Evolutionary conservation across 2,329 filamentous ascomycete genomes (phyloP), one percentile per base, ranked within the genome.

Genomic region (Aspergillus latus): DNA sequence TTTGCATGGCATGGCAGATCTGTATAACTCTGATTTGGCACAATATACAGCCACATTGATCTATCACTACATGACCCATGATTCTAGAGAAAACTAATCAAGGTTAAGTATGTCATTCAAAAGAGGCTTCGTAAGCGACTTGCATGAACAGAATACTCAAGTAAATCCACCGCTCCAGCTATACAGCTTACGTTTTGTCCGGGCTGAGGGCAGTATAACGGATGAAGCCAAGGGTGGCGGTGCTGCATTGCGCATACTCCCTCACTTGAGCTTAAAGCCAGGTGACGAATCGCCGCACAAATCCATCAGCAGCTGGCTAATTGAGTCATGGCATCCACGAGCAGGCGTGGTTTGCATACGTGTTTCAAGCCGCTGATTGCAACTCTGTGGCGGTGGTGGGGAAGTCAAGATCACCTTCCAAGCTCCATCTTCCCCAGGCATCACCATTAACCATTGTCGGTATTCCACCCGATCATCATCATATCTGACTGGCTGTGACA

Each of bases 141-240:
- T 43, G 48, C 48, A 50, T 43, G 34, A 21, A 15, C 8, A 16
- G 29, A 13, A 32, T 21, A 21, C 21, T 21, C 21, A 21, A n/a
- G 21, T 21, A 21, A 21, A 21, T 21, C n/a, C 21, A 21, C 21
- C 21, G 21, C 21, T 21, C 21, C 21, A 21, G 21, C 21, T 21
- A 21, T 21, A 21, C 21, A 21, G 21, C 21, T n/a, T n/a, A n/a
- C n/a, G n/a, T n/a, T n/a, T n/a, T n/a, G n/a, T n/a, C 21, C 21
- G 21, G 21, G 21, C 21, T 21, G 21, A 21, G 21, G 21, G 21
- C 21, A 21, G 21, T 21, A 21, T 21, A 21, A 21, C 21, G 21
- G 21, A 21, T 11, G 45, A 15, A 50, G 58, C 58, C 56, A 60
- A 60, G 58, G 16, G 58, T 58, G 58, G 58, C 58, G 57, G 58